Evolutionary conservation across 805 yeast species (phyloP), one percentile per base, ranked within the genome.

Genomic region (Schwanniomyces polymorphus): DNA sequence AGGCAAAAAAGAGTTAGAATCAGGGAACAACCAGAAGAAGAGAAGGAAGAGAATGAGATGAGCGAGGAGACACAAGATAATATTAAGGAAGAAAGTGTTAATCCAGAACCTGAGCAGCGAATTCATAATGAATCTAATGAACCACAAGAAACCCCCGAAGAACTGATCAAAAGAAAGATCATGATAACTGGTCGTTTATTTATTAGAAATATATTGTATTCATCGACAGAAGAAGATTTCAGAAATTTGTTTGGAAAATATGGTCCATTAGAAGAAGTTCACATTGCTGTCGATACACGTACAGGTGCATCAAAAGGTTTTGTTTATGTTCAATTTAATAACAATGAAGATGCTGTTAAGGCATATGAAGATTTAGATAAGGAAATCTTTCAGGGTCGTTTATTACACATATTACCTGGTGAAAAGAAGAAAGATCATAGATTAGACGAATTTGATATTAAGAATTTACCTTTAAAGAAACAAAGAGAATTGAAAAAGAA

Each of bases 241-340:
- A 67, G 71, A 27, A 69, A 75, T 2, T 70, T 91, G 21, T 91
- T 94, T 58, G 52, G 75, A 5, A 62, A 72, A 3, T 94, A 70
- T 62, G 99, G 99, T 8, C 69, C 70, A 5, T 64, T 91, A 33
- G 88, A 84, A 53, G 98, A 94, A 68, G 96, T 90, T 1, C 99
- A 94, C 65, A 75, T 94, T 57, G 97, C 99, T 0, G 65, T 91
- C 31, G 98, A 92, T 61, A 85, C 95, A 3, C 81, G 94, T 68
- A 88, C 95, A 0, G 95, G 96, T 9, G 80, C 83, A 56, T 86
- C 97, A 1, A 94, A 94, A 67, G 99, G 99, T 0, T 89, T 90
- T 65, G 97, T 94, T 0, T 91, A 91, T 59, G 76, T 91, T 10
- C 82, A 85, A 61, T 94, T 86, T 60, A 69, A 65, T n/a, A 74